These are phyloP conservation scores for Trichoderma sp. DNA, from an alignment of 2,329 filamentous ascomycete genomes.

Conservation along the genomic window DNA sequence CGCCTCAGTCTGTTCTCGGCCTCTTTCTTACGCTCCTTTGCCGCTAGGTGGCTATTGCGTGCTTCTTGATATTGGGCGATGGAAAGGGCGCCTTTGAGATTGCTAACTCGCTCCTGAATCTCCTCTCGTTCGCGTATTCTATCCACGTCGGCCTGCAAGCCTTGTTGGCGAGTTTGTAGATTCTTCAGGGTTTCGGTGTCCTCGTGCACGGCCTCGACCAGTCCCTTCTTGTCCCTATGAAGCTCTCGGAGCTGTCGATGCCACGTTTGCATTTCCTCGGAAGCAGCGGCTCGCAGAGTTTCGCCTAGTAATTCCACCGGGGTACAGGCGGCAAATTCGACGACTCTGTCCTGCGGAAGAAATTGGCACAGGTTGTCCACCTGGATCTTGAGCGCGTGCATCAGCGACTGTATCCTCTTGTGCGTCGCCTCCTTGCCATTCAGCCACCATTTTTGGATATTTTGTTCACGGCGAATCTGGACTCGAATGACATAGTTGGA, in stretches of 20 bases:
- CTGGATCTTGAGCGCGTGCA: slow-evolving; percentile 77
- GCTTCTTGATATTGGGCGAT: slow-evolving; percentile 63
- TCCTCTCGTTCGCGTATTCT: slow-evolving; percentile 72
- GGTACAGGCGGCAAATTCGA: slow-evolving; percentile 83
- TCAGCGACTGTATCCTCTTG: slow-evolving; percentile 65
- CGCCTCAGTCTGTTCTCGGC: slow-evolving; percentile 57
- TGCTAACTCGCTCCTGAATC: slow-evolving; percentile 61
- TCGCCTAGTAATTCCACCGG: slow-evolving; percentile 79
- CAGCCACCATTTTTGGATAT: slow-evolving; percentile 74
- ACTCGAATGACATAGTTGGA: slow-evolving; percentile 73
- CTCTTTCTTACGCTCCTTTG: slow-evolving; percentile 54
- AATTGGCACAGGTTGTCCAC: slow-evolving; percentile 98
- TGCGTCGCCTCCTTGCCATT: slow-evolving; percentile 63
- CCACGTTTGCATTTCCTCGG: slow-evolving; percentile 74
- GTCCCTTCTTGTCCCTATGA: slow-evolving; percentile 63
- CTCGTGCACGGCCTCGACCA: slow-evolving; percentile 56
- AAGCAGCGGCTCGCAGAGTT: slow-evolving; percentile 84
- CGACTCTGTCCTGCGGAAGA: slow-evolving; percentile 90
- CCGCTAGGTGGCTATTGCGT: slow-evolving; percentile 45
- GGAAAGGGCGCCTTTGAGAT: slow-evolving; percentile 64
- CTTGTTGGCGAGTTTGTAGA: slow-evolving; percentile 69
- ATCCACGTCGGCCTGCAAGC: slow-evolving; percentile 78
- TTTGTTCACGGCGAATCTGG: slow-evolving; percentile 77
- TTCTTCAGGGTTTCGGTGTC: slow-evolving; percentile 63
- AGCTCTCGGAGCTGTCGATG: slow-evolving; percentile 72